Conservation (phyloP, 306 rosid species). For the Prunus davidiana region DNA sequence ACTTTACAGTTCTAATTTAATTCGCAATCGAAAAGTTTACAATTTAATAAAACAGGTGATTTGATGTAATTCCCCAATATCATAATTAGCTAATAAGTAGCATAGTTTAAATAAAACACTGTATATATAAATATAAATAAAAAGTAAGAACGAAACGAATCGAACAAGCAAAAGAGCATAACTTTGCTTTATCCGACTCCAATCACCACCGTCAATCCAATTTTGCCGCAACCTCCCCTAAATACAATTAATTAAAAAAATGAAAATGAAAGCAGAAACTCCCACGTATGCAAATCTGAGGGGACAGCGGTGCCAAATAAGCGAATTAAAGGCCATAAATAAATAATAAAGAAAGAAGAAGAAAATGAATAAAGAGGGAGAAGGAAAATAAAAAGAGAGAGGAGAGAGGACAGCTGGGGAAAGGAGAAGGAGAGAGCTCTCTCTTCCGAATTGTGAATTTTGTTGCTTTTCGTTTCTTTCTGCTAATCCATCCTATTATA, state of each 20-base stretch:
- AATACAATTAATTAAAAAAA: background rate
- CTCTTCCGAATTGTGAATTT: background rate
- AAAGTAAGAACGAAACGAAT: background rate
- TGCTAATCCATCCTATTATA: background rate
- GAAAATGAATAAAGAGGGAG: background rate
- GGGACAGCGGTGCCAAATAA: slow-evolving; percentile 12
- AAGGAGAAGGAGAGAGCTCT: background rate
- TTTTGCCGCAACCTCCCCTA: background rate
- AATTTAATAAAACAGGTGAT: too few relatives aligned
- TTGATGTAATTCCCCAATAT: too few relatives aligned
- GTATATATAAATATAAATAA: background rate
- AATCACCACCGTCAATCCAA: slow-evolving; percentile 8
- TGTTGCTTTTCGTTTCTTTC: background rate
- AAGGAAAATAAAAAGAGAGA: background rate
- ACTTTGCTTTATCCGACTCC: background rate
- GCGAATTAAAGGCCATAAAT: background rate
- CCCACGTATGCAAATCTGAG: slow-evolving; percentile 6
- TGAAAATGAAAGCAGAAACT: background rate
- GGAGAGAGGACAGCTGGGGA: background rate
- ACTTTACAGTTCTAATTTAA: too few relatives aligned
- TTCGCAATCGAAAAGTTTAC: too few relatives aligned
- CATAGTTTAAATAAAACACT: background rate
- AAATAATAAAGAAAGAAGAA: background rate
- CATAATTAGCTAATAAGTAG: background rate
- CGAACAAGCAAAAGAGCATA: background rate